Evolutionary conservation across 2,329 filamentous ascomycete species (phyloP).

Genomic region (Scytalidium sp.): DNA sequence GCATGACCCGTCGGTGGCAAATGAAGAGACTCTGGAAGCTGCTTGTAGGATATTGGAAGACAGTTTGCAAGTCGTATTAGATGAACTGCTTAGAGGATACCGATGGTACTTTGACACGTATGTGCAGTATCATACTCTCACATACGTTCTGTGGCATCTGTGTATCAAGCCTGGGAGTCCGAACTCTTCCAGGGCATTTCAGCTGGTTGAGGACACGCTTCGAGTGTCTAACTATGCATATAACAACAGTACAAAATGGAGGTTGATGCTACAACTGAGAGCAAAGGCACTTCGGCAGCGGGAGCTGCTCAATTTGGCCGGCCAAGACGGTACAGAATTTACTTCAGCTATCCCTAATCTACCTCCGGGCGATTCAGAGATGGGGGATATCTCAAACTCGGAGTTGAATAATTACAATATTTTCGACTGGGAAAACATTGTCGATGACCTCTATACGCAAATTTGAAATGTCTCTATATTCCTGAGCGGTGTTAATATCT

Average conservation of each 20-base stretch:
- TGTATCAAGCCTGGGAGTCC: conserved; percentile 2
- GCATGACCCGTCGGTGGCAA: background rate
- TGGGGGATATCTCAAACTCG: background rate
- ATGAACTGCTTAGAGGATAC: conserved; percentile 5
- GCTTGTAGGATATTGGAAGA: conserved; percentile 4
- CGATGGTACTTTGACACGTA: conserved; percentile 2
- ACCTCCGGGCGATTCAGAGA: background rate
- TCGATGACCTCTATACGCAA: background rate
- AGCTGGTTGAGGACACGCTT: background rate
- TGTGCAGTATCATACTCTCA: conserved; percentile 5
- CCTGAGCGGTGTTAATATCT: background rate
- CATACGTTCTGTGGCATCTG: conserved; percentile 4
- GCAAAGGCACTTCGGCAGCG: background rate
- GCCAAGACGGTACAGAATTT: background rate
- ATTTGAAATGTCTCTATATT: background rate
- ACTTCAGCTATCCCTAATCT: background rate
- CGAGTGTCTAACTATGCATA: background rate
- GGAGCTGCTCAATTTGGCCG: background rate
- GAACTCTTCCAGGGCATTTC: conserved; percentile 1
- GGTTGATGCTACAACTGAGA: background rate
- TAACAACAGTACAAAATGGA: conserved; percentile 1
- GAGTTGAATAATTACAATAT: background rate
- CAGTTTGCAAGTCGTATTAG: background rate
- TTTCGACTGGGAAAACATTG: conserved; percentile 1
- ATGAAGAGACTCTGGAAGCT: background rate